These are phyloP conservation scores for Purpureocillium takamizusanense DNA, from an alignment of 2,329 filamentous ascomycete species.

Conservation along the genomic window DNA sequence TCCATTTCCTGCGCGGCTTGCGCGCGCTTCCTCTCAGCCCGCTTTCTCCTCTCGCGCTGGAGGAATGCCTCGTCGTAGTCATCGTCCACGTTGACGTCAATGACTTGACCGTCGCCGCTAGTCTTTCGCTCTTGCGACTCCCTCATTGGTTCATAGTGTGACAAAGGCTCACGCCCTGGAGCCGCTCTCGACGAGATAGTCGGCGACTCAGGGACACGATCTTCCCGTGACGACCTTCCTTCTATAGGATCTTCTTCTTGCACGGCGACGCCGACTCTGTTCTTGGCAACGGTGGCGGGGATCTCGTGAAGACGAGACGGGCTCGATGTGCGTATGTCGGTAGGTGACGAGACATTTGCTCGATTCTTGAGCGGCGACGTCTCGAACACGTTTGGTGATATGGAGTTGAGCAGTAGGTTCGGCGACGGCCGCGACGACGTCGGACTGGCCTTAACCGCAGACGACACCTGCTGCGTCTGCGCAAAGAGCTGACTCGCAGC, in stretches of 20 bases:
- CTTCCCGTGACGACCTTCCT: constrained; percentile 15
- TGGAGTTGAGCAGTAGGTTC: constrained; percentile 32
- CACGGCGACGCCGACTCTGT: constrained; percentile 8
- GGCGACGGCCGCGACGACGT: constrained; percentile 51
- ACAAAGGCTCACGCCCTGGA: constrained; percentile 22
- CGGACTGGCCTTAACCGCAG: constrained; percentile 42
- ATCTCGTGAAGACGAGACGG: constrained; percentile 24
- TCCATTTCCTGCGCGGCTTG: constrained; percentile 30
- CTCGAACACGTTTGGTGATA: constrained; percentile 34
- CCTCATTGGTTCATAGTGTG: constrained; percentile 35
- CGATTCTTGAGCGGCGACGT: constrained; percentile 42
- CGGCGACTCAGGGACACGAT: constrained; percentile 28
- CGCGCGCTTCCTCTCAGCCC: constrained; percentile 27
- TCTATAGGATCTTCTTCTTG: constrained; percentile 16
- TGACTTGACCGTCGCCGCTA: constrained; percentile 13
- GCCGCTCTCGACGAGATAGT: constrained; percentile 14
- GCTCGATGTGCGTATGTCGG: constrained; percentile 30
- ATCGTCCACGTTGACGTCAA: constrained; percentile 18
- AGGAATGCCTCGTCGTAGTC: constrained; percentile 25
- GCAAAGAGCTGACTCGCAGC: constrained; percentile 42
- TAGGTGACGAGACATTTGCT: constrained; percentile 36
- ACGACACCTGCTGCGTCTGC: constrained; percentile 45
- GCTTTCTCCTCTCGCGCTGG: constrained; percentile 24
- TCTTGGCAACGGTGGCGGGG: constrained; percentile 15
- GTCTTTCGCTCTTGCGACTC: constrained; percentile 34